phyloP scores from a whole-genome alignment of 768 basidiomycete genomes.

The Gloeophyllum trabeum region DNA sequence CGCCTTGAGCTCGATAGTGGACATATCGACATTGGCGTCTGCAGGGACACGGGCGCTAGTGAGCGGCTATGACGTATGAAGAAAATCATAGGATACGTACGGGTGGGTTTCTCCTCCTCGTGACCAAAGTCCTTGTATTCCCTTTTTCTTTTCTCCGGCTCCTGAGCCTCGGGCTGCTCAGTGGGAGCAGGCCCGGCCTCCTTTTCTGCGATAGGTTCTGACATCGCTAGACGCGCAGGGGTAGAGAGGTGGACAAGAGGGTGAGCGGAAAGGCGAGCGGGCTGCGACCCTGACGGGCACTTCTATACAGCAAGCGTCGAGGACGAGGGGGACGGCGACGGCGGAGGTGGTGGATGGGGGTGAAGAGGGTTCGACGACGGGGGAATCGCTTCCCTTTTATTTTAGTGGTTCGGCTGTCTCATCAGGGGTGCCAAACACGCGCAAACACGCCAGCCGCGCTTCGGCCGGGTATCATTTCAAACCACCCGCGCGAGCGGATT shows the following conservation, averaged over 20 bases:
- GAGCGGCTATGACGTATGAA: conserved; percentile 7
- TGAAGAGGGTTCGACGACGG: no score
- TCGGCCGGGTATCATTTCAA: neutral
- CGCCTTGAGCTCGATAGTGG: conserved; percentile 78
- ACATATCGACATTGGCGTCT: conserved; percentile 89
- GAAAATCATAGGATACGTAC: conserved; percentile 29
- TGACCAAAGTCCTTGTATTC: conserved; percentile 85
- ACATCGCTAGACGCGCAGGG: conserved; percentile 12
- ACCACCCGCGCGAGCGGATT: no score
- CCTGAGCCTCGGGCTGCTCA: conserved; percentile 18
- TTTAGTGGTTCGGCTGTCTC: no score
- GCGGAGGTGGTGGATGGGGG: neutral
- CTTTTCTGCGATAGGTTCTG: conserved; percentile 43
- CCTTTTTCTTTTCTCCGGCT: conserved; percentile 46
- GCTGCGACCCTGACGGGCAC: neutral
- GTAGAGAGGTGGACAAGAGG: neutral
- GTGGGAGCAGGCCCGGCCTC: conserved; percentile 51
- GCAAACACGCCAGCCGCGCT: neutral
- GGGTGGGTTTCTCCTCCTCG: conserved; percentile 54
- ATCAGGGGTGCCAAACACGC: no score
- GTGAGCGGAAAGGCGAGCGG: neutral
- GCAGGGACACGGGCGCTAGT: conserved; percentile 5
- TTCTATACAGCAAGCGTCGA: neutral
- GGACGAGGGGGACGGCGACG: neutral
- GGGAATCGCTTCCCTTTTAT: no score